A percentile compares a stretch with the other conserved stretches of the same genome.
phyloP scores from a whole-genome alignment of 2,329 filamentous ascomycete species.

The Colletotrichum lentis region DNA sequence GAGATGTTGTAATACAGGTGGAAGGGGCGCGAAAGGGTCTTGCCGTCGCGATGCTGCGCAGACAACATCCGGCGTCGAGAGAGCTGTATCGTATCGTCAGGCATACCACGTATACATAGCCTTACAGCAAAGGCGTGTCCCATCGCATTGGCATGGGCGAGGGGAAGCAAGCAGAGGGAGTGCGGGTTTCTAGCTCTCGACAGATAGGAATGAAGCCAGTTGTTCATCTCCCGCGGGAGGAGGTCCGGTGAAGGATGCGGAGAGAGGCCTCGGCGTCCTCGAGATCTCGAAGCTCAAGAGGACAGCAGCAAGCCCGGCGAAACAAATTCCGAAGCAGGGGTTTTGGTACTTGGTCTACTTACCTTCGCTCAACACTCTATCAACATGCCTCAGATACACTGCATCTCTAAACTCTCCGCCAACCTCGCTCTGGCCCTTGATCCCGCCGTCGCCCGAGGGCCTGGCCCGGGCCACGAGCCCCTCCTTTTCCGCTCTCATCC shows the following conservation, averaged over 20 bases:
- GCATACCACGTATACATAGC: neutral
- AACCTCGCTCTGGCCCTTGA: neutral
- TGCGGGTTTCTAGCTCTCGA: neutral
- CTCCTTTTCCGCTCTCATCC: slow-evolving; percentile 11
- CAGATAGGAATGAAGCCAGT: neutral
- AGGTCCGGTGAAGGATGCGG: neutral
- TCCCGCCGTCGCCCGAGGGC: neutral
- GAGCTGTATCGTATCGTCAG: too few species aligned
- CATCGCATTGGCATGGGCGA: neutral
- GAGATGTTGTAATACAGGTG: neutral
- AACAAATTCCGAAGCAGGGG: too few species aligned
- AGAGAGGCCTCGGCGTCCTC: neutral
- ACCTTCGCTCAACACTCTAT: neutral
- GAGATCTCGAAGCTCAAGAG: neutral
- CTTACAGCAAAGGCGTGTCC: neutral
- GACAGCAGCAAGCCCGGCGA: too few species aligned
- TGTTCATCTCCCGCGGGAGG: neutral
- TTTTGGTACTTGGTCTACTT: neutral
- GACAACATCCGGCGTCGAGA: too few species aligned
- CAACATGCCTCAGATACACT: slow-evolving; percentile 23
- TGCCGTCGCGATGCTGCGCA: too few species aligned
- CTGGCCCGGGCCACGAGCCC: neutral
- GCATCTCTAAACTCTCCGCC: neutral
- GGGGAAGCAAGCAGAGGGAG: neutral
- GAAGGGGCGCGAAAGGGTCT: neutral